Evolutionary conservation across 1,139 yeast species (phyloP).

Genomic region (Taiozyma onychis): DNA sequence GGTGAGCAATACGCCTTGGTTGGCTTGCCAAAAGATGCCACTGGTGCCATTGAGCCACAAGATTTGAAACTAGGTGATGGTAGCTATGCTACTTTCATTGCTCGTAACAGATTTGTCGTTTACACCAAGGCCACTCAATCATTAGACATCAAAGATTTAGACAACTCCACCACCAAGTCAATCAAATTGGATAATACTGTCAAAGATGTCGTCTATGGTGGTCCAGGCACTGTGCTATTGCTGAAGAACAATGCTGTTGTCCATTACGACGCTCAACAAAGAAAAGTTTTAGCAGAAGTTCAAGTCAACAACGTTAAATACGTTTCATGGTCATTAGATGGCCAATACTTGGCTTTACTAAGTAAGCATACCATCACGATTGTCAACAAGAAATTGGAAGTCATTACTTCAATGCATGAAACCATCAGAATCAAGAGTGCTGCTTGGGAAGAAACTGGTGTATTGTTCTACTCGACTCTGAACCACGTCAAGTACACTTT

Average conservation of each 20-base stretch:
- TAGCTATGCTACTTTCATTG: slow-evolving; percentile 80
- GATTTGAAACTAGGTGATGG: slow-evolving; percentile 78
- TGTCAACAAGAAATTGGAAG: slow-evolving; percentile 72
- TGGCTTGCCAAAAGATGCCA: slow-evolving; percentile 76
- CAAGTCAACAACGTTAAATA: slow-evolving; percentile 80
- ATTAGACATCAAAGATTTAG: slow-evolving; percentile 79
- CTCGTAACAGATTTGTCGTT: slow-evolving; percentile 90
- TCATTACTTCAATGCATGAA: slow-evolving; percentile 86
- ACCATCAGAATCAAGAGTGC: slow-evolving; percentile 96
- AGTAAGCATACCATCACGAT: slow-evolving; percentile 92
- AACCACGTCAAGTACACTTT: slow-evolving; percentile 93
- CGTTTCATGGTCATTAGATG: slow-evolving; percentile 84
- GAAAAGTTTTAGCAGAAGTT: slow-evolving; percentile 67
- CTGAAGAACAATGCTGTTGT: slow-evolving; percentile 69
- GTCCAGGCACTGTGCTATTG: slow-evolving; percentile 78
- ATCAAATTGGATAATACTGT: slow-evolving; percentile 70
- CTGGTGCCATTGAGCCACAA: slow-evolving; percentile 90
- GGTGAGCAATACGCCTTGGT: slow-evolving; percentile 73
- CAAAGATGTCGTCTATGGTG: slow-evolving; percentile 69
- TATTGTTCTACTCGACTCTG: slow-evolving; percentile 85
- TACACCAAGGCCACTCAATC: slow-evolving; percentile 59
- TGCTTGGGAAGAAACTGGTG: slow-evolving; percentile 95
- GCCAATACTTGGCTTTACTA: slow-evolving; percentile 80
- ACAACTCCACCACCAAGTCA: slow-evolving; percentile 74
- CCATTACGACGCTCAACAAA: slow-evolving; percentile 89